phyloP scores from a whole-genome alignment of 1,284 basidiomycete genomes.

The Naganishia sp. region DNA sequence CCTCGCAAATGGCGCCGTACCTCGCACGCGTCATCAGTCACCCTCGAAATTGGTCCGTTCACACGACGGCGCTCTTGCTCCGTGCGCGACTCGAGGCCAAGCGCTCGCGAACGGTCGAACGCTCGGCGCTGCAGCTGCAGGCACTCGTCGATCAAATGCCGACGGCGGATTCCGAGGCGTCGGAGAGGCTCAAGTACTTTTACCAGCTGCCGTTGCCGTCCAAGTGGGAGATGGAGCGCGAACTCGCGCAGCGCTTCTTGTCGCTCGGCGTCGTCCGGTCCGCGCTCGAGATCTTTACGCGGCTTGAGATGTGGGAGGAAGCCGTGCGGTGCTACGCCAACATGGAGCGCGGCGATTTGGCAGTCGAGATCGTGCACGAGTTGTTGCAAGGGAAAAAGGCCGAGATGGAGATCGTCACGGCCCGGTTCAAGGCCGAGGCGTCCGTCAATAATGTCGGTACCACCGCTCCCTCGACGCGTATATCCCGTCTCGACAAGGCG shows the following conservation, averaged over 20 bases:
- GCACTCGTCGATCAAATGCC: conserved; percentile 94
- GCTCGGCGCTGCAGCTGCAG: conserved; percentile 83
- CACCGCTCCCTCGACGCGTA: conserved; percentile 51
- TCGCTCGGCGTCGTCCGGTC: conserved; percentile 80
- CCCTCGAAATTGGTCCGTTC: conserved; percentile 87
- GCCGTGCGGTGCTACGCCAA: conserved; percentile 80
- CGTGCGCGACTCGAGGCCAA: conserved; percentile 82
- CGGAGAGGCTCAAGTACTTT: conserved; percentile 75
- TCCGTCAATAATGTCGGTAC: conserved; percentile 38
- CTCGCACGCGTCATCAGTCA: conserved; percentile 80
- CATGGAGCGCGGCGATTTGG: conserved; percentile 75
- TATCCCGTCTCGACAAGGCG: conserved; percentile 62
- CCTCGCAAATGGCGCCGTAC: conserved; percentile 87
- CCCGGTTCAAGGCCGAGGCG: conserved; percentile 61
- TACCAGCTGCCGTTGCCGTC: conserved; percentile 77
- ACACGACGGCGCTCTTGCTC: conserved; percentile 89
- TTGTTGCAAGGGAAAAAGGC: conserved; percentile 77
- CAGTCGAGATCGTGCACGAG: conserved; percentile 74
- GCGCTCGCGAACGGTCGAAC: conserved; percentile 85
- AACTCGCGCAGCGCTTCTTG: conserved; percentile 78
- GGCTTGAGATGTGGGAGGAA: conserved; percentile 96
- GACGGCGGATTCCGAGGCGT: conserved; percentile 63
- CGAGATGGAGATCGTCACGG: conserved; percentile 73
- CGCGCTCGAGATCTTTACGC: conserved; percentile 86
- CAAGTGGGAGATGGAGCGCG: conserved; percentile 86